phyloP scores from a whole-genome alignment of 257 asterid species.

The Paulownia fortunei region DNA sequence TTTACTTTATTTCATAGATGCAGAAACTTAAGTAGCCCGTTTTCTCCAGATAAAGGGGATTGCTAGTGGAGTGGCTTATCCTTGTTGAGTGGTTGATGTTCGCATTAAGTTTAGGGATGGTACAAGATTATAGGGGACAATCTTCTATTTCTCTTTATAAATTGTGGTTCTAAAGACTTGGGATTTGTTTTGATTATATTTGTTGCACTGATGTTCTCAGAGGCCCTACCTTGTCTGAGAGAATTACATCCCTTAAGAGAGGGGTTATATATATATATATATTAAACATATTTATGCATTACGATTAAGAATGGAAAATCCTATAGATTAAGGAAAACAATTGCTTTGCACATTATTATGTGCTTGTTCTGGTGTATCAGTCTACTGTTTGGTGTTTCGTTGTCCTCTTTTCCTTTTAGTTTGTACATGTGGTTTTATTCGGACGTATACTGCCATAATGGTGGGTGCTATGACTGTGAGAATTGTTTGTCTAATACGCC shows the following conservation, averaged over 20 bases:
- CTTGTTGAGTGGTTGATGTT: slow-evolving; percentile 17
- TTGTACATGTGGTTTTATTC: not conserved
- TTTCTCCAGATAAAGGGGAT: slow-evolving; percentile 9
- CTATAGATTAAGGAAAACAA: not conserved
- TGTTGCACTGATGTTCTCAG: not conserved
- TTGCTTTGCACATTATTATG: not conserved
- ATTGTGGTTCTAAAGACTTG: slow-evolving; percentile 6
- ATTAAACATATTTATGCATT: not conserved
- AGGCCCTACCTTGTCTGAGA: slow-evolving; percentile 20
- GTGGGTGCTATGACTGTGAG: slow-evolving; percentile 25
- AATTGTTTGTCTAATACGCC: not conserved
- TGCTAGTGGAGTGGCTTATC: slow-evolving; percentile 5
- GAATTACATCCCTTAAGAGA: not conserved
- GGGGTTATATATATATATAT: not conserved
- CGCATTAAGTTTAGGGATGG: slow-evolving; percentile 17
- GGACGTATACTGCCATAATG: not conserved
- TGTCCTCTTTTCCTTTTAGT: not conserved
- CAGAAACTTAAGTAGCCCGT: slow-evolving; percentile 19
- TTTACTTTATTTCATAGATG: not conserved
- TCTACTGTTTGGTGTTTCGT: not conserved
- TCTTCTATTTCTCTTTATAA: not conserved
- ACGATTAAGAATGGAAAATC: not conserved
- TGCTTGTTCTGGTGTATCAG: slow-evolving; percentile 18
- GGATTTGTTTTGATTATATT: not conserved
- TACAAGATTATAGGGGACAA: not conserved